phyloP scores from a whole-genome alignment of 164 flowering plant species.

The Macadamia tetraphylla region DNA sequence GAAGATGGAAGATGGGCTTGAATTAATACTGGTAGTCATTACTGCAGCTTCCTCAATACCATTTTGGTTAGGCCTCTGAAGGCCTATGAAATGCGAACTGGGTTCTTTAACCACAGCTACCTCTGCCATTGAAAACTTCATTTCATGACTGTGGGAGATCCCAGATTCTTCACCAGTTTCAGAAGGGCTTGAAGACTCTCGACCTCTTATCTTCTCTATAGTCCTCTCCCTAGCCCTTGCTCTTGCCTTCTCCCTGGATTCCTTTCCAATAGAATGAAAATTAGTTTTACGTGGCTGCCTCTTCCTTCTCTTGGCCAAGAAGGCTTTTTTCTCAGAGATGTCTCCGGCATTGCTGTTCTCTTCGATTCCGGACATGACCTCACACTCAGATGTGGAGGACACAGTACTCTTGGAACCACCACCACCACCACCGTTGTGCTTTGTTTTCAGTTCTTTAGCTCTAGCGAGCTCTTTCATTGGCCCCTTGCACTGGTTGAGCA shows the following conservation, averaged over 20 bases:
- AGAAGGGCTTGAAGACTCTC: slow-evolving; percentile 13
- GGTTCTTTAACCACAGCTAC: slow-evolving; percentile 19
- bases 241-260: slow-evolving; percentile 47
- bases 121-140: slow-evolving; percentile 17
- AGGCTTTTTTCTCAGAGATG: slow-evolving; percentile 3
- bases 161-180: slow-evolving; percentile 25
- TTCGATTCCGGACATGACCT: slow-evolving; percentile 31
- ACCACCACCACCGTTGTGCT: background rate
- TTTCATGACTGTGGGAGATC: slow-evolving; percentile 18
- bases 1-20: slow-evolving; percentile 19
- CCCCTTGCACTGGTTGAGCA: slow-evolving; percentile 38
- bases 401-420: slow-evolving; percentile 8
- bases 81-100: background rate
- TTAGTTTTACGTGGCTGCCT: slow-evolving; percentile 14
- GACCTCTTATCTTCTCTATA: slow-evolving; percentile 23
- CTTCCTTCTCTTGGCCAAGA: slow-evolving; percentile 10
- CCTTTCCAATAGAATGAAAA: slow-evolving; percentile 24
- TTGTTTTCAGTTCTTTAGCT: slow-evolving; percentile 2
- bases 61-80: background rate
- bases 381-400: slow-evolving; percentile 40
- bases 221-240: slow-evolving; percentile 56
- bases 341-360: slow-evolving; percentile 8
- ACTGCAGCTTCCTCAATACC: slow-evolving; percentile 12
- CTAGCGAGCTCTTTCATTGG: slow-evolving; percentile 45
- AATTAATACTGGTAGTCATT: slow-evolving; percentile 7